Evolutionary conservation across 306 rosid genomes (phyloP).

Genomic region (Cucurbita argyrosperma): DNA sequence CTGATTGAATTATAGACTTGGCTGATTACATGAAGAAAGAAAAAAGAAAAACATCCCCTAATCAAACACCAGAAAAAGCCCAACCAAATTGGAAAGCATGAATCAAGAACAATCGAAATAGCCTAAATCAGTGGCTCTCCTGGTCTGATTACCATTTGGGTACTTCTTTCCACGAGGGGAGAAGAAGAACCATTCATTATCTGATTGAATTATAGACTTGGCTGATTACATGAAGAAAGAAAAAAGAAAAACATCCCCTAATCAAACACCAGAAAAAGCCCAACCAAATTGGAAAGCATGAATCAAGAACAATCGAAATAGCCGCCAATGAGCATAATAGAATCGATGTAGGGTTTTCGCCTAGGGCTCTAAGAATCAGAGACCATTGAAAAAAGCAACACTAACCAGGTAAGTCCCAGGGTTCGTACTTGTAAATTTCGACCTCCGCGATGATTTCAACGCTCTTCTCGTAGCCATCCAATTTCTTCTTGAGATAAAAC

Average conservation of each 20-base stretch:
- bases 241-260: neutral
- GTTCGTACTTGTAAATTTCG: conserved; percentile 71
- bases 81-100: neutral
- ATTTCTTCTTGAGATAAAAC: conserved; percentile 62
- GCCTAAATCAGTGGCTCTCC: conserved; percentile 74
- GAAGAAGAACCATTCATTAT: conserved; percentile 92
- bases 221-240: conserved; percentile 20
- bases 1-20: conserved; percentile 55
- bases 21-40: conserved; percentile 20
- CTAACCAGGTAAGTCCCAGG: conserved; percentile 88
- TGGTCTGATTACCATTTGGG: conserved; percentile 85
- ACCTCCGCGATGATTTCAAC: conserved; percentile 65
- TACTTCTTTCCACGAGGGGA: conserved; percentile 89
- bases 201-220: conserved; percentile 55
- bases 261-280: neutral
- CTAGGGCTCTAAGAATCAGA: neutral
- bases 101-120: conserved; percentile 8
- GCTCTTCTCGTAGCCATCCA: conserved; percentile 38
- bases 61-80: neutral
- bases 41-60: neutral
- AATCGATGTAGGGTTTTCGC: neutral
- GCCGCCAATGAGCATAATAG: neutral
- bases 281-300: neutral
- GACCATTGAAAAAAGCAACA: neutral
- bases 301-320: neutral